phyloP scores from a whole-genome alignment of 352 stramenopile species.

The Phytophthora aleatoria region DNA sequence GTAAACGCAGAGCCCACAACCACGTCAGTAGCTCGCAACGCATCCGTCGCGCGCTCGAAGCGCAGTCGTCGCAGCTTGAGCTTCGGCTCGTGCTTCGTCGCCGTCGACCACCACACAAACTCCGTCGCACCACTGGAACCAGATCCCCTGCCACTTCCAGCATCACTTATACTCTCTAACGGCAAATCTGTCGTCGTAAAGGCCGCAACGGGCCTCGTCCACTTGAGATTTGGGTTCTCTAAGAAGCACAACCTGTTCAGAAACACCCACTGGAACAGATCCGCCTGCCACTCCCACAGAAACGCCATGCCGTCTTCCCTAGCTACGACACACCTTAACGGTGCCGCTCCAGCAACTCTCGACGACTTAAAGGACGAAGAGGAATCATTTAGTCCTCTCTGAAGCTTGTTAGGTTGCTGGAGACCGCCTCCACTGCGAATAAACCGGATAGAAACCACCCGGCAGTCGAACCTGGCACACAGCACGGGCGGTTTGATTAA shows the following conservation, averaged over 20 bases:
- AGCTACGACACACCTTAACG: constrained; percentile 75
- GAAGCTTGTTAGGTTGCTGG: not conserved
- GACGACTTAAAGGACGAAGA: constrained; percentile 16
- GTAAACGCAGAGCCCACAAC: constrained; percentile 68
- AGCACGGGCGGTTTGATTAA: constrained; percentile 72
- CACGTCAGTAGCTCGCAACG: constrained; percentile 77
- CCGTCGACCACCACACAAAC: constrained; percentile 79
- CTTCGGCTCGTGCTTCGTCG: constrained; percentile 62
- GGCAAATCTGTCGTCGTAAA: constrained; percentile 59
- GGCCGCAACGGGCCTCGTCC: constrained; percentile 65
- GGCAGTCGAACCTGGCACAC: constrained; percentile 76
- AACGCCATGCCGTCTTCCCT: constrained; percentile 81
- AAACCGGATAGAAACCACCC: constrained; percentile 69
- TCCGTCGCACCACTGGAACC: constrained; percentile 46
- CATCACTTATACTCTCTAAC: constrained; percentile 20
- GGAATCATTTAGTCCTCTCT: constrained; percentile 18
- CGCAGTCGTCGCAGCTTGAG: constrained; percentile 73
- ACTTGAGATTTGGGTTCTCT: constrained; percentile 84
- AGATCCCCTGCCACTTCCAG: constrained; percentile 9
- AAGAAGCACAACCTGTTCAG: constrained; percentile 84
- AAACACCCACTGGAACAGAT: constrained; percentile 84
- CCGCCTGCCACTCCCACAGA: constrained; percentile 84
- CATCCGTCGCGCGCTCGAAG: constrained; percentile 69
- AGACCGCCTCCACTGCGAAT: constrained; percentile 31
- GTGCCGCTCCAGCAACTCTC: constrained; percentile 15